Base-by-base conservation (phyloP, 495 filamentous ascomycete species). In the Penicillium nucicola region DNA sequence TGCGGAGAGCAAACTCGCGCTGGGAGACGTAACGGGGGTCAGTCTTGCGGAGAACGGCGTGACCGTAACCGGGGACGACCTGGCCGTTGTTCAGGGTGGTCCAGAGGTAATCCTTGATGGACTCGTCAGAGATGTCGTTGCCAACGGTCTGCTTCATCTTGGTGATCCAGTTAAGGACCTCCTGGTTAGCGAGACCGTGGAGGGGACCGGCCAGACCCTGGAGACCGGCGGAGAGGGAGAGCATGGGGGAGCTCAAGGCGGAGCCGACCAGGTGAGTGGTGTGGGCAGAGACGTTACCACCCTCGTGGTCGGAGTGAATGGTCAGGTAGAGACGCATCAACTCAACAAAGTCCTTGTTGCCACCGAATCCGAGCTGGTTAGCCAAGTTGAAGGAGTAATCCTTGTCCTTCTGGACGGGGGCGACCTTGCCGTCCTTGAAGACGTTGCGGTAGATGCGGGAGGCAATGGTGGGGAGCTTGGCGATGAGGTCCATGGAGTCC, bases 401-500 rank as follows among this genome's bases (percentile, higher is more conserved):
- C 88, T 96, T 90, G 77, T 97, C 92, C 80, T 93, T 90, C 81
- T 97, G 84, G 62, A 97, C 83, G 32, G 92, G 63, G 36, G 89
- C 86, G 55, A 98, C 93, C 84, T 97, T 97, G 78, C 93, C 93
- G 69, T 95, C 95, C 80, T 97, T 96, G 89, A 90, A 98, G 67
- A 97, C 86, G 70, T 98, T 98, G 75, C 92, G 92, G 85, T 98
- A 98, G 81, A 98, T 97, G 77, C 89, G 88, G 47, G 95, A 78
- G 49, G 93, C 95, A 62, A 98, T 97, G 68, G 90, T 96, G 62
- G 93, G 93, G 57, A 98, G 89, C 85, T 97, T 98, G 71, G 93
- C 95, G 72, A 98, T 97, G 68, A 97, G 79, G 77, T 98, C 92
- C 93, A 98, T 97, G 49, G 92, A 95, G 78, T 98, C 93, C 83